A percentile compares a stretch with the other conserved stretches of the same genome.
These are phyloP conservation scores for Aphanocladium album DNA, from an alignment of 2,329 filamentous ascomycete species.

Conservation along the genomic window DNA sequence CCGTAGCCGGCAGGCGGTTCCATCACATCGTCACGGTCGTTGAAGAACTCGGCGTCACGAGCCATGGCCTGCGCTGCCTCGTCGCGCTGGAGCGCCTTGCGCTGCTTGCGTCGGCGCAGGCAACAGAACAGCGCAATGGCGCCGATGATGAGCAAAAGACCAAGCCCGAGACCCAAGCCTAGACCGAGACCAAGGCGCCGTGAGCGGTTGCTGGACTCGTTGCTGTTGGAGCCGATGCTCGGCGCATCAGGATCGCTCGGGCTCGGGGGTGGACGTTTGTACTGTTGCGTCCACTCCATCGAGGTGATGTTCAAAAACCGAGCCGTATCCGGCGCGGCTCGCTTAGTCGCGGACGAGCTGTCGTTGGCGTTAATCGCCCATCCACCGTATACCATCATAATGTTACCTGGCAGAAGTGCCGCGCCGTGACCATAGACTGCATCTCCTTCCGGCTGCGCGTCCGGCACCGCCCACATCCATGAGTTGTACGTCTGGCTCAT, in stretches of 20 bases:
- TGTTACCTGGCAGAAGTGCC: conserved; percentile 57
- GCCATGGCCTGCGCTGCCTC: conserved; percentile 44
- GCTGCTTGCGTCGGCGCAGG: conserved; percentile 35
- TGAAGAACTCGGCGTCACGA: conserved; percentile 44
- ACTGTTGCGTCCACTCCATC: conserved; percentile 47
- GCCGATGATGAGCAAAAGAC: conserved; percentile 42
- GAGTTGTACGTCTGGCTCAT: conserved; percentile 69
- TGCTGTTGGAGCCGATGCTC: conserved; percentile 16
- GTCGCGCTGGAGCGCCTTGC: conserved; percentile 34
- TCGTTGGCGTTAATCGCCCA: conserved; percentile 40
- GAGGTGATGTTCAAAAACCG: conserved; percentile 56
- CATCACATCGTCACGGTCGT: conserved; percentile 42
- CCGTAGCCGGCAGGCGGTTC: conserved; percentile 23
- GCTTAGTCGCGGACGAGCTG: conserved; percentile 23
- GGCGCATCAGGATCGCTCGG: conserved; percentile 20
- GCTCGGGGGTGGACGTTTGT: conserved; percentile 38
- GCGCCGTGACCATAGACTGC: conserved; percentile 62
- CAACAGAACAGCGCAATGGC: conserved; percentile 45
- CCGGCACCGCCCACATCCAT: conserved; percentile 67
- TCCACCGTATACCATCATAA: conserved; percentile 64
- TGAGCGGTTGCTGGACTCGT: conserved; percentile 14
- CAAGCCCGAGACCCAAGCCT: conserved; percentile 59
- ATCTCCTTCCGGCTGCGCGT: conserved; percentile 37
- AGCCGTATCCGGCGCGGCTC: conserved; percentile 20
- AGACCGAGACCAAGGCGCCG: conserved; percentile 52